Conservation (phyloP, 1,284 basidiomycete genomes). For the Rhodotorula sp. region DNA sequence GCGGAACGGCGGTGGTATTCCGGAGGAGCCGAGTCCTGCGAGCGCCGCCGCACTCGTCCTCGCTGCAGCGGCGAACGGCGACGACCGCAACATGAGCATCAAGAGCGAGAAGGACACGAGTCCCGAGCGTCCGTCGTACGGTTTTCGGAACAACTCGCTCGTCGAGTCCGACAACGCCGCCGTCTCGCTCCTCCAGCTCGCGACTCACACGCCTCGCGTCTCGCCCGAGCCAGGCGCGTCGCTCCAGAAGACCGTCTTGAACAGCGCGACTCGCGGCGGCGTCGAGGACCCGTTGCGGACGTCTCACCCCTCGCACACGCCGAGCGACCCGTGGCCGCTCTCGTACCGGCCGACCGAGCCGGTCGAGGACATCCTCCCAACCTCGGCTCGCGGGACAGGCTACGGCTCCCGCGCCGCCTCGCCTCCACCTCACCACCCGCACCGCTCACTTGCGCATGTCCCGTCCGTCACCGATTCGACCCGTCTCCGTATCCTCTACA, state of each 20-base stretch:
- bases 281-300: slow-evolving; percentile 22
- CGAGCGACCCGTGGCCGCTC: slow-evolving; percentile 38
- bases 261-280: background rate
- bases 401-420: slow-evolving; percentile 32
- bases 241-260: background rate
- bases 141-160: slow-evolving; percentile 23
- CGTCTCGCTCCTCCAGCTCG: slow-evolving; percentile 43
- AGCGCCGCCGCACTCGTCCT: slow-evolving; percentile 13
- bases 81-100: background rate
- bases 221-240: slow-evolving; percentile 36
- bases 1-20: slow-evolving; percentile 20
- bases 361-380: slow-evolving; percentile 33
- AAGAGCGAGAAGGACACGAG: background rate
- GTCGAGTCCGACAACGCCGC: slow-evolving; percentile 42
- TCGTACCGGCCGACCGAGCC: slow-evolving; percentile 37
- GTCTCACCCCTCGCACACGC: slow-evolving; percentile 24
- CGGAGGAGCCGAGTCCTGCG: slow-evolving; percentile 22
- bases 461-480: slow-evolving; percentile 35
- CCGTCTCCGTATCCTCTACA: slow-evolving; percentile 30
- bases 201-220: slow-evolving; percentile 37
- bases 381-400: slow-evolving; percentile 31
- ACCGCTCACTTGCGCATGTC: slow-evolving; percentile 22
- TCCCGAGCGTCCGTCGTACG: background rate
- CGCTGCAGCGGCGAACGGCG: slow-evolving; percentile 11
- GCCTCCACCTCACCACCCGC: slow-evolving; percentile 18